These are phyloP conservation scores for Plasmodium ovale DNA, from an alignment of 169 alveolate genomes.

Conservation along the genomic window DNA sequence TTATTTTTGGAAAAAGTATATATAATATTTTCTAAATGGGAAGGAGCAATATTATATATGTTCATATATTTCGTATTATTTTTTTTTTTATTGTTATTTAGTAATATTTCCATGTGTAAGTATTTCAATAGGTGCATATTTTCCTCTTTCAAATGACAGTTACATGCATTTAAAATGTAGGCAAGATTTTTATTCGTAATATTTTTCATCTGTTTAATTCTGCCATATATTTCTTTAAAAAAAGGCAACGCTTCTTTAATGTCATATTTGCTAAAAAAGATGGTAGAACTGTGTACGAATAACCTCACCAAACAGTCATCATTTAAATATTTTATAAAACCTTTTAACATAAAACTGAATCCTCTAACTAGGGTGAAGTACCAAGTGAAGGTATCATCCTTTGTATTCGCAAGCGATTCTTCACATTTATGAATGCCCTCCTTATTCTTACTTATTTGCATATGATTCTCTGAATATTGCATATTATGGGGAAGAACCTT, in stretches of 20 bases:
- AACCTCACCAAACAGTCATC: slow-evolving; percentile 56
- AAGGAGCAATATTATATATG: slow-evolving; percentile 65
- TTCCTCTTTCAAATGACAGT: slow-evolving; percentile 43
- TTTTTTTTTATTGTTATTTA: background rate
- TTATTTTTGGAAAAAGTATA: slow-evolving; percentile 68
- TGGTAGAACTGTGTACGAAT: slow-evolving; percentile 10
- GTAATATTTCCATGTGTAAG: slow-evolving; percentile 25
- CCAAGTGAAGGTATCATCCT: background rate
- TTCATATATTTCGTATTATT: background rate
- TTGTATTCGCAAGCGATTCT: background rate
- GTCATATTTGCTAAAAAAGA: slow-evolving; percentile 10
- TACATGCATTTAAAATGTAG: slow-evolving; percentile 65
- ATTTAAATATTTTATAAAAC: slow-evolving; percentile 68
- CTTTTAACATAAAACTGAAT: slow-evolving; percentile 30
- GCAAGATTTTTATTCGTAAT: slow-evolving; percentile 67
- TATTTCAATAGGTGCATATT: slow-evolving; percentile 33
- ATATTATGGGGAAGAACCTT: too few relatives aligned
- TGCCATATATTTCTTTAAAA: slow-evolving; percentile 50
- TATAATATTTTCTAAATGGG: slow-evolving; percentile 74
- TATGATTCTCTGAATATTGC: background rate
- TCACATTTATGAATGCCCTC: background rate
- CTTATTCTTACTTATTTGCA: background rate
- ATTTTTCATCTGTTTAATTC: slow-evolving; percentile 49
- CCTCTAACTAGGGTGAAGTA: slow-evolving; percentile 15
- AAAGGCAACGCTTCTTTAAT: slow-evolving; percentile 29